Base-by-base conservation (phyloP, 2,329 filamentous ascomycete species). In the Bipolaris sorokiniana region DNA sequence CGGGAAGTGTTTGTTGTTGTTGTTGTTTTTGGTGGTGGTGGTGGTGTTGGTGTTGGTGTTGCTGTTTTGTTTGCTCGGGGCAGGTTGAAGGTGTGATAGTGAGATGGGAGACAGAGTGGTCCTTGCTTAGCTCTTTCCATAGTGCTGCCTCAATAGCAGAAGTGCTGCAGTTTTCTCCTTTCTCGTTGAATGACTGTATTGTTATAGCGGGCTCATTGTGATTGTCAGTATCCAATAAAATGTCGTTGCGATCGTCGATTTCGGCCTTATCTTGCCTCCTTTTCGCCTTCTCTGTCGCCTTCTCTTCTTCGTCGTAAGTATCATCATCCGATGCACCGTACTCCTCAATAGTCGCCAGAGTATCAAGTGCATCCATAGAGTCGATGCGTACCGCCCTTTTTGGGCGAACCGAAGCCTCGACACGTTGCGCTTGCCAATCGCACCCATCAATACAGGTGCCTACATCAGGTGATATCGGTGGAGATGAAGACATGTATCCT, bases 401-500 rank as follows among this genome's bases (percentile, higher is more conserved):
- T 1, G 36, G 41, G 15, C 22, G 50, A 15, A 22, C 16, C 4
- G 34, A 20, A 31, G 46, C 33, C 15, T 18, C 5, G 4, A 7
- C 18, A n/a, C 13, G 15, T 18, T 36, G 6, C 5, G 9, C 37
- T 11, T 36, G 33, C 42, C 28, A 11, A 15, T 47, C 13, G 9
- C 38, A n/a, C 7, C 38, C 44, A 37, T 36, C 37, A 7, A 26
- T 15, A 7, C 38, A 46, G 2, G 0, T n/a, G 10, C 46, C 36
- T 2, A 40, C 11, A 3, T 23, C 22, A 10, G 48, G 51, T 34
- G 55, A 55, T 5, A 38, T 16, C 0, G 48, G 51, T 5, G 58
- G 58, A 3, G 58, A 58, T 11, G 58, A 42, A 7, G 58, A 61
- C 7, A 36, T n/a, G 26, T 61, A 61, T 15, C 58, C 58, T 34